Conservation (phyloP, 257 asterid species). For the Fraxinus anomala region DNA sequence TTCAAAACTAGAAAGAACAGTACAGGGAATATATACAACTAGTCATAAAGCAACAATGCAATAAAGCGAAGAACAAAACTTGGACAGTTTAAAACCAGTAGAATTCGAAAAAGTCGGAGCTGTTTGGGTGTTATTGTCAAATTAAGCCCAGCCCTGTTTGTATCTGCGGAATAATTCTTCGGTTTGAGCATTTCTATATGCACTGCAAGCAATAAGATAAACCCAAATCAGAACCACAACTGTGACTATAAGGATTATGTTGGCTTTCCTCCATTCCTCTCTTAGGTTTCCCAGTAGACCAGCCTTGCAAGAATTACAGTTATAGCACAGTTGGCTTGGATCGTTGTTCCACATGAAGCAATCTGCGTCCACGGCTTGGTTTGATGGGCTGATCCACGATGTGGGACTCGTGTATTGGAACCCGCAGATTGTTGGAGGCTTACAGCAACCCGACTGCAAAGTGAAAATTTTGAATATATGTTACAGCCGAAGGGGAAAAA, state of each 20-base stretch:
- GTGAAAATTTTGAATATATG: neutral
- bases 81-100: conserved; percentile 8
- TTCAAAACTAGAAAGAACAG: neutral
- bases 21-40: conserved; percentile 30
- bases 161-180: conserved; percentile 57
- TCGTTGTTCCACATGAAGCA: conserved; percentile 77
- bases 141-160: conserved; percentile 62
- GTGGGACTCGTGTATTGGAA: conserved; percentile 62
- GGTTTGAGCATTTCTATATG: conserved; percentile 81
- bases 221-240: conserved; percentile 69
- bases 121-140: neutral
- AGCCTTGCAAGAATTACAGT: conserved; percentile 81
- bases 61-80: conserved; percentile 2
- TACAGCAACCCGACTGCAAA: conserved; percentile 85
- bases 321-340: conserved; percentile 68
- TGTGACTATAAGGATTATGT: conserved; percentile 66
- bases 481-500: neutral
- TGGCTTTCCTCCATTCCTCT: conserved; percentile 77
- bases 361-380: conserved; percentile 50
- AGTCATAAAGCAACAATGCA: conserved; percentile 15
- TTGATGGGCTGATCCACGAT: conserved; percentile 64
- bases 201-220: conserved; percentile 77
- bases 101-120: conserved; percentile 13
- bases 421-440: conserved; percentile 79
- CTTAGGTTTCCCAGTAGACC: conserved; percentile 80